A percentile compares a stretch with the other conserved stretches of the same genome.
phyloP scores from a whole-genome alignment of 768 basidiomycete genomes.

The Lentinula boryana region DNA sequence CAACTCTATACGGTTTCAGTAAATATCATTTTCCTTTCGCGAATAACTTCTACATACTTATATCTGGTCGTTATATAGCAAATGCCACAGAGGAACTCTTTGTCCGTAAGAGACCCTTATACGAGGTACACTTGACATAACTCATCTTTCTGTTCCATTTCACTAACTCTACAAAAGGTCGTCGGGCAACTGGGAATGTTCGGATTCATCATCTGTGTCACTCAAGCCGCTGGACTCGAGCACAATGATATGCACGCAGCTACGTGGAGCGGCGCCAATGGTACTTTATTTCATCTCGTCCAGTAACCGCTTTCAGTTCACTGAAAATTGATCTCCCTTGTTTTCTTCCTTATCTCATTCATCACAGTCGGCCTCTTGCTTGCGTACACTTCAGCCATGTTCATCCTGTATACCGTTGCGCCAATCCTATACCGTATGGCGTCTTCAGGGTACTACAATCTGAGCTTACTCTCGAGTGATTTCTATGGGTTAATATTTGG shows the following conservation, averaged over 20 bases:
- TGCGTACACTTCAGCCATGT: slow-evolving; percentile 66
- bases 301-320: neutral
- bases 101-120: slow-evolving; percentile 72
- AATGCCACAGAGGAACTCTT: slow-evolving; percentile 89
- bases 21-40: slow-evolving; percentile 20
- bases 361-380: slow-evolving; percentile 43
- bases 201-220: slow-evolving; percentile 73
- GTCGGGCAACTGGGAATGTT: slow-evolving; percentile 85
- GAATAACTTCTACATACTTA: neutral
- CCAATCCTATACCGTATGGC: slow-evolving; percentile 83
- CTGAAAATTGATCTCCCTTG: neutral
- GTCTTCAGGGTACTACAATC: slow-evolving; percentile 81
- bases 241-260: slow-evolving; percentile 58
- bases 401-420: slow-evolving; percentile 79
- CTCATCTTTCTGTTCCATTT: neutral
- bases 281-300: slow-evolving; percentile 25
- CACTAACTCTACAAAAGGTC: slow-evolving; percentile 26
- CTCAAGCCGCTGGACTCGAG: slow-evolving; percentile 73
- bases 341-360: neutral
- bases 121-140: slow-evolving; percentile 36
- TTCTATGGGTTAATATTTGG: slow-evolving; percentile 84
- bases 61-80: slow-evolving; percentile 33
- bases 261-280: slow-evolving; percentile 67
- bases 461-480: slow-evolving; percentile 81
- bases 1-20: slow-evolving; percentile 86